Evolutionary conservation across 2,329 filamentous ascomycete genomes (phyloP).

Genomic region (Penicillium sp.): DNA sequence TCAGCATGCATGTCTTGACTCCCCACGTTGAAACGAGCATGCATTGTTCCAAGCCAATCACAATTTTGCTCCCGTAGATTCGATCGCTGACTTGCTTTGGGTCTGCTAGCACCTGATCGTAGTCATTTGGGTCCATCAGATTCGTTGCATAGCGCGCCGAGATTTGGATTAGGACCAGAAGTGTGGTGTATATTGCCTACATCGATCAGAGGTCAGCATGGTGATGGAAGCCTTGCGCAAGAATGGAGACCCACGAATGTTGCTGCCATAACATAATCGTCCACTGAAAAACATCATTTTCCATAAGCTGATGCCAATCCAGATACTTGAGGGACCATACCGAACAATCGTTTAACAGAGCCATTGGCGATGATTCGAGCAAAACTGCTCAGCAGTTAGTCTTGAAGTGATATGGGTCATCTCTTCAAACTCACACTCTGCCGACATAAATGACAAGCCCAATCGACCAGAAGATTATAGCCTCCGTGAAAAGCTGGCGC

Average conservation of each 20-base stretch:
- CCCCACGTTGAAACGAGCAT: constrained; percentile 54
- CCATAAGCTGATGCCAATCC: background rate
- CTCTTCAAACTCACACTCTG: constrained; percentile 28
- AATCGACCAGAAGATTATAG: constrained; percentile 35
- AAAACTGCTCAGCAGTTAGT: constrained; percentile 17
- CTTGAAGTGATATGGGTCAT: background rate
- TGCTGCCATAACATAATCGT: constrained; percentile 42
- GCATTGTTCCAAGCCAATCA: constrained; percentile 52
- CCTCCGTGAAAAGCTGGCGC: constrained; percentile 30
- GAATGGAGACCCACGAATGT: constrained; percentile 36
- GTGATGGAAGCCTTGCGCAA: background rate
- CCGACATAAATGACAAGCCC: constrained; percentile 29
- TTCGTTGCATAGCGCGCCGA: constrained; percentile 42
- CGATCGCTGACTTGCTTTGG: constrained; percentile 44
- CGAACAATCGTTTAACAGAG: constrained; percentile 29
- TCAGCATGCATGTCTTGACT: constrained; percentile 54
- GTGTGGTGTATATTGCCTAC: constrained; percentile 37
- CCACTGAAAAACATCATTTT: constrained; percentile 22
- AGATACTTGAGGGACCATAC: constrained; percentile 16
- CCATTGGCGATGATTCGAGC: constrained; percentile 32
- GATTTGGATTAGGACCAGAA: constrained; percentile 41
- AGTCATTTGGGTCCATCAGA: constrained; percentile 40
- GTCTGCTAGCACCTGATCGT: constrained; percentile 31
- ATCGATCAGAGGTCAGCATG: background rate
- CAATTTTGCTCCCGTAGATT: constrained; percentile 53